Conservation (phyloP, 1,284 basidiomycete genomes). For the Moesziomyces globuligerus region DNA sequence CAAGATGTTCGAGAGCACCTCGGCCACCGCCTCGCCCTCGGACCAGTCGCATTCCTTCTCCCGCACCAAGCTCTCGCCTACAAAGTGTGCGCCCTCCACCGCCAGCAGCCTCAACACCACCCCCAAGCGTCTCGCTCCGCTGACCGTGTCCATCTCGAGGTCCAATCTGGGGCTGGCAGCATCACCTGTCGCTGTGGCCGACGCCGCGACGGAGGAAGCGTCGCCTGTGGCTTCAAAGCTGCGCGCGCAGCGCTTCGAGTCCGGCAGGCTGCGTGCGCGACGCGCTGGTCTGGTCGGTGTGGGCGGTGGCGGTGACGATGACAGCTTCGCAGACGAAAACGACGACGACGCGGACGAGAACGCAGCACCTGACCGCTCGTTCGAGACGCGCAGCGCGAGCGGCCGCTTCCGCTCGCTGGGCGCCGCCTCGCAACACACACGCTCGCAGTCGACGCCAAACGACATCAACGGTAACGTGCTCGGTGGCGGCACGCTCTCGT, state of each 20-base stretch:
- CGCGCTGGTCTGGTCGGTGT: conserved; percentile 28
- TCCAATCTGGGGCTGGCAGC: conserved; percentile 29
- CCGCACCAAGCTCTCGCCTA: conserved; percentile 18
- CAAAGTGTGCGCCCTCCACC: conserved; percentile 11
- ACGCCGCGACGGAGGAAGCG: conserved; percentile 7
- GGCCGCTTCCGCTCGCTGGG: conserved; percentile 23
- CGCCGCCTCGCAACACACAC: conserved; percentile 16
- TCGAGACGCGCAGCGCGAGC: conserved; percentile 6
- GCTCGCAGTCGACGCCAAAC: conserved; percentile 24
- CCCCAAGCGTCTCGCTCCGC: conserved; percentile 22
- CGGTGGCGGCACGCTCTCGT: conserved; percentile 5
- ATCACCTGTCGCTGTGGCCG: conserved; percentile 2
- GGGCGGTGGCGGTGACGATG: conserved; percentile 17
- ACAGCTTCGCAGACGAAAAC: conserved; percentile 14
- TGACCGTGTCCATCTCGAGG: conserved; percentile 26
- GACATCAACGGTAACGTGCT: conserved; percentile 19
- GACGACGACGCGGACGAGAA: conserved; percentile 35
- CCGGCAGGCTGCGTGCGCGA: conserved; percentile 22
- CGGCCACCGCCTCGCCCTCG: conserved; percentile 23
- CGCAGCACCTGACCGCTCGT: conserved; percentile 14
- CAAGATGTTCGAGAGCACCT: conserved; percentile 50
- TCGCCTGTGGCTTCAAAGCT: conserved; percentile 28
- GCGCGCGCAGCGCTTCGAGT: conserved; percentile 26
- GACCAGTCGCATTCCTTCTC: conserved; percentile 25
- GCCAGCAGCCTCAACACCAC: conserved; percentile 23